Base-by-base conservation (phyloP, 805 yeast species). In the Saturnispora dispora region DNA sequence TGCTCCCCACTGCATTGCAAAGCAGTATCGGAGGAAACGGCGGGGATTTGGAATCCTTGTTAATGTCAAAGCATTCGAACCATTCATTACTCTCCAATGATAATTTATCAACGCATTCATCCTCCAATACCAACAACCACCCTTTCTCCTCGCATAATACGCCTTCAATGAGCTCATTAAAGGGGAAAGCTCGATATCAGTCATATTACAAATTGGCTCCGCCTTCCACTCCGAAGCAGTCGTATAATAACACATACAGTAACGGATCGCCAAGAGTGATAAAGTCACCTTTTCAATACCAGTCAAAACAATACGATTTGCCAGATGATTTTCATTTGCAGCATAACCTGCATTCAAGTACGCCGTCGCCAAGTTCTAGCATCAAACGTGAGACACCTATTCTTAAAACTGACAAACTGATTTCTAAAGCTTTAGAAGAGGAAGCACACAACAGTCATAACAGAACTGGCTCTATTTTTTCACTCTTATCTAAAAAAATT, bases 231-330 rank as follows among this genome's bases (percentile, higher is more conserved):
- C 50, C 61, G 15, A 56, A 48, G 30, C 46, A 37, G 15, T 17
- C 22, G 20, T 10, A 37, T 18, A 37, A 37, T 37, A 35, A 33
- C 23, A 33, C 13, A 18, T 32, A 23, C 23, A 45, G 25, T 39
- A 52, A 25, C 22, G 41, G 41, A 10, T 37, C 41, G 4, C 46
- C 41, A 33, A 36, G 30, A 13, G 39, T 20, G n/a, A 27, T 40
- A 10, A 57, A 56, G 46, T 60, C 56, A 47, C 70, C 69, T 8
- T 67, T 67, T 55, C 64, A 65, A 48, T 67, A 62, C 55, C 68
- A 67, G 51, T 55, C 68, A 18, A 51, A 61, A 40, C 50, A 54
- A 2, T 67, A 67, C 51, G 70, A 67, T 41, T 57, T 65, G n/a
- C 66, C 70, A 28, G 48, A 46, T 30, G 37, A 44, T 45, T 17